phyloP scores from a whole-genome alignment of 768 basidiomycete species.

The Tricholoma terreum region DNA sequence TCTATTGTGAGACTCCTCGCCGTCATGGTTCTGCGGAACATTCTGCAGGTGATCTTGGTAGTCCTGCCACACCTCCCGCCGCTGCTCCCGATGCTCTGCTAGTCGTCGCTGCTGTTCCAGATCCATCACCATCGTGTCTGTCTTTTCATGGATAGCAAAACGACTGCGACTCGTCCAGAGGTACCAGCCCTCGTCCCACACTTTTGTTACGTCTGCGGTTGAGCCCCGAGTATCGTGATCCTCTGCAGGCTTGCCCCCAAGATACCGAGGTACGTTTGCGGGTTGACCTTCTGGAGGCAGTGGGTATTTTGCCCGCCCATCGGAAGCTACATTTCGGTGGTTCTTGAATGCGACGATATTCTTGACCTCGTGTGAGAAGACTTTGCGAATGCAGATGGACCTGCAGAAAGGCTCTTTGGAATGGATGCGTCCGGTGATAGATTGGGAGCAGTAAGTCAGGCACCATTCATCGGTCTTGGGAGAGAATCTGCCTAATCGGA shows the following conservation, averaged over 20 bases:
- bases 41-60: conserved; percentile 45
- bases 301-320: conserved; percentile 54
- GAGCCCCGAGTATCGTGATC: conserved; percentile 25
- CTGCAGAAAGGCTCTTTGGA: conserved; percentile 51
- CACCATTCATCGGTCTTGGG: conserved; percentile 64
- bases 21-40: conserved; percentile 11
- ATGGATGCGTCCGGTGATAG: conserved; percentile 49
- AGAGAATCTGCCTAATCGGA: conserved; percentile 48
- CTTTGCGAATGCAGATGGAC: conserved; percentile 60
- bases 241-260: conserved; percentile 39
- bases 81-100: conserved; percentile 37
- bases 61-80: conserved; percentile 46
- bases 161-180: conserved; percentile 61
- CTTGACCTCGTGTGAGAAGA: conserved; percentile 65
- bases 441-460: conserved; percentile 60
- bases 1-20: conserved; percentile 15
- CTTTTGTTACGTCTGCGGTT: conserved; percentile 38
- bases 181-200: conserved; percentile 78
- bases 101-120: conserved; percentile 49
- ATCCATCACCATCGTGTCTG: conserved; percentile 56
- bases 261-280: conserved; percentile 39
- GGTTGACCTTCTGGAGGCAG: conserved; percentile 67
- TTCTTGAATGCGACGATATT: conserved; percentile 46
- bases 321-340: conserved; percentile 37
- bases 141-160: conserved; percentile 51